Evolutionary conservation across 352 stramenopile genomes (phyloP).

Genomic region (Globisporangium spinosum): DNA sequence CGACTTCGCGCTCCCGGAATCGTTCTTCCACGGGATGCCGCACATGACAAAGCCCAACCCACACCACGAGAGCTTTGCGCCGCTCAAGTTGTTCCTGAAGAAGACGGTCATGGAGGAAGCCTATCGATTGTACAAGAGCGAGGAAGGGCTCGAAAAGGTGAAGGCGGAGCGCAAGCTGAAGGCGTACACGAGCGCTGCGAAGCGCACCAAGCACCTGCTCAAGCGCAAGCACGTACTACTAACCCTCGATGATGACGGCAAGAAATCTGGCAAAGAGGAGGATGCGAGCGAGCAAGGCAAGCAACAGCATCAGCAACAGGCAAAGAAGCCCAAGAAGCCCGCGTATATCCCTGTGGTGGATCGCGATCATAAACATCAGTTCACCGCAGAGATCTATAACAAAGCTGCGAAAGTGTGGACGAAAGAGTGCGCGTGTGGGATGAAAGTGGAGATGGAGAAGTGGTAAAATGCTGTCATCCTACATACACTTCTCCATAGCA

Average conservation of each 20-base stretch:
- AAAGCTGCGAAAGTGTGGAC: conserved; percentile 34
- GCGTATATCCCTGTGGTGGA: conserved; percentile 39
- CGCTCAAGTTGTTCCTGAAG: conserved; percentile 61
- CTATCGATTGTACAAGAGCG: conserved; percentile 41
- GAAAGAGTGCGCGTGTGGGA: conserved; percentile 54
- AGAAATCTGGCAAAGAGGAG: conserved; percentile 4
- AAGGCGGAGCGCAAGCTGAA: conserved; percentile 41
- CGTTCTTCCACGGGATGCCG: conserved; percentile 45
- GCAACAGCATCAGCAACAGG: conserved; percentile 10
- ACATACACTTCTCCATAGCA: neutral
- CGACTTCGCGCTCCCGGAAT: conserved; percentile 63
- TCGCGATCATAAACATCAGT: conserved; percentile 61
- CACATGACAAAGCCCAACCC: conserved; percentile 59
- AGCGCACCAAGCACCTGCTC: conserved; percentile 54
- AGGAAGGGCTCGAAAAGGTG: conserved; percentile 39
- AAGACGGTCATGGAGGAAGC: conserved; percentile 51
- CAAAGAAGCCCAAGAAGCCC: conserved; percentile 7
- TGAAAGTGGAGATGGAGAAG: conserved; percentile 71
- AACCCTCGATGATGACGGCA: conserved; percentile 13
- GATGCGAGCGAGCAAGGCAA: neutral
- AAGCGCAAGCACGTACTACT: conserved; percentile 37
- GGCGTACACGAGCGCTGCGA: conserved; percentile 45
- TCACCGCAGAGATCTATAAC: conserved; percentile 37
- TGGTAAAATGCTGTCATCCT: conserved; percentile 35
- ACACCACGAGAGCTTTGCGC: conserved; percentile 59